These are phyloP conservation scores for Tagetes patula DNA, from an alignment of 129 eudicot genomes.

Conservation along the genomic window DNA sequence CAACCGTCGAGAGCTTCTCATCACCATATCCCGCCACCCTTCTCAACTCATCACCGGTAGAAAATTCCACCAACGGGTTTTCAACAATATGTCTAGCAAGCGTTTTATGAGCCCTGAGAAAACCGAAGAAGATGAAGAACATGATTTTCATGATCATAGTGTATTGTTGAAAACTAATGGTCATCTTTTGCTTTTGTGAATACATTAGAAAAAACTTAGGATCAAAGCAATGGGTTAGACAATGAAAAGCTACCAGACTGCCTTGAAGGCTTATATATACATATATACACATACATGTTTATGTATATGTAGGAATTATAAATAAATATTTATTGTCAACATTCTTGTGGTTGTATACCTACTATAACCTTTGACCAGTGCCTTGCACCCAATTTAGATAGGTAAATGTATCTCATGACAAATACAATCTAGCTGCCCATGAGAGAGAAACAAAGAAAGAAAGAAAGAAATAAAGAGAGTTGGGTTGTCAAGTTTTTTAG, in stretches of 20 bases:
- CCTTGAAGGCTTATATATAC: slow-evolving; percentile 17
- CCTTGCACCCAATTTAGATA: slow-evolving; percentile 38
- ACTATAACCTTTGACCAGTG: slow-evolving; percentile 36
- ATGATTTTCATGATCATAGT: slow-evolving; percentile 28
- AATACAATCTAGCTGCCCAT: slow-evolving; percentile 9
- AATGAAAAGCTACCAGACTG: slow-evolving; percentile 63
- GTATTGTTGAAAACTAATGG: slow-evolving; percentile 30
- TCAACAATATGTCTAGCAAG: slow-evolving; percentile 2
- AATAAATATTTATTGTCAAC: slow-evolving; percentile 3
- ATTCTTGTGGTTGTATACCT: slow-evolving; percentile 42
- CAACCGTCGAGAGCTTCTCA: slow-evolving; percentile 75
- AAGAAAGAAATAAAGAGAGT: slow-evolving; percentile 7
- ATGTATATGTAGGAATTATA: slow-evolving; percentile 14
- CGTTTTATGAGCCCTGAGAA: slow-evolving; percentile 8
- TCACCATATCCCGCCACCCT: slow-evolving; percentile 76
- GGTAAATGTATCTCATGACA: slow-evolving; percentile 21
- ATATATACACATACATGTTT: slow-evolving; percentile 9
- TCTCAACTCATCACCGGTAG: slow-evolving; percentile 42
- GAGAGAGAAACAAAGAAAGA: slow-evolving; percentile 15
- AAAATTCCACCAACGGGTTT: slow-evolving; percentile 40
- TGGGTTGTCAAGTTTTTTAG: slow-evolving; percentile 28
- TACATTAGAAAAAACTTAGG: slow-evolving; percentile 39
- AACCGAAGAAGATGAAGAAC: slow-evolving; percentile 30
- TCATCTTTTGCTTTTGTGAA: slow-evolving; percentile 30
- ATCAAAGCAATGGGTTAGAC: slow-evolving; percentile 46